Evolutionary conservation across 768 basidiomycete genomes (phyloP).

Genomic region (Boletus subcaerulescens): DNA sequence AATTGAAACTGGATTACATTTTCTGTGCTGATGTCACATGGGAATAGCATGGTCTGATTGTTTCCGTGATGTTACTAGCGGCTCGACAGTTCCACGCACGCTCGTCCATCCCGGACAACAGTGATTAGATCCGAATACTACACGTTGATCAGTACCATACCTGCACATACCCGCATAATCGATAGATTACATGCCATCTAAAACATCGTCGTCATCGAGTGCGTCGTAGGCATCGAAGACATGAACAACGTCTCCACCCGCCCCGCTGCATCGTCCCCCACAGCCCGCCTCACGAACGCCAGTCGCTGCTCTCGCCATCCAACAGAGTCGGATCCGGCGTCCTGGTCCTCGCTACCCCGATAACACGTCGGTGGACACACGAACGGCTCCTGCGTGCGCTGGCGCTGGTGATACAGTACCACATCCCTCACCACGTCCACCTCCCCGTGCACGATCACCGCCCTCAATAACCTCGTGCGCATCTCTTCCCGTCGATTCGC

Average conservation of each 20-base stretch:
- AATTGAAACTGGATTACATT: no score
- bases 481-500: conserved; percentile 28
- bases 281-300: conserved; percentile 10
- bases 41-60: no score
- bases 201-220: no score
- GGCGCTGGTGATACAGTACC: conserved; percentile 56
- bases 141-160: no score
- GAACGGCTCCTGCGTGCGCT: conserved; percentile 35
- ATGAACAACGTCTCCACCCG: conserved; percentile 13
- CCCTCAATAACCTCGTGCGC: conserved; percentile 47
- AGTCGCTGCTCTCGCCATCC: conserved; percentile 18
- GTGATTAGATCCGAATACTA: no score
- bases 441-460: conserved; percentile 50
- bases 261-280: conserved; percentile 8
- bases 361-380: conserved; percentile 54
- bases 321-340: no score
- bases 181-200: no score
- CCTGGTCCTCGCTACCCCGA: conserved; percentile 22
- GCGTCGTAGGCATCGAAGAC: neutral
- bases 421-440: conserved; percentile 49
- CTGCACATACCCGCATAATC: no score
- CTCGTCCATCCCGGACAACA: no score
- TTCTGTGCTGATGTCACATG: no score
- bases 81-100: no score
- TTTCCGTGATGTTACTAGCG: no score